Evolutionary conservation across 75 land plant genomes (phyloP), one percentile per base, ranked within the genome.

Genomic region (Picea sitchensis): DNA sequence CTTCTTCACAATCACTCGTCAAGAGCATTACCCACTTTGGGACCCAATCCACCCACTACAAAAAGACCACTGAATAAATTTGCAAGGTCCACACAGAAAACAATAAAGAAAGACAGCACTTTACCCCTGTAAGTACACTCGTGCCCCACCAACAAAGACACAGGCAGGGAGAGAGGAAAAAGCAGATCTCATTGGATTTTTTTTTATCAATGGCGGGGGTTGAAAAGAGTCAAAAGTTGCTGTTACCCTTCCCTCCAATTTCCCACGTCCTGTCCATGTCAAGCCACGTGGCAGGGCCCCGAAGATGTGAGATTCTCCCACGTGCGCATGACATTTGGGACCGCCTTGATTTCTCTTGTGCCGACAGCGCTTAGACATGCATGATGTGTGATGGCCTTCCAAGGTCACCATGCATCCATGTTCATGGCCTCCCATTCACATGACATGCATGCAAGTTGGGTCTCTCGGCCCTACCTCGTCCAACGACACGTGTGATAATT

Each of bases 211-310:
- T 41, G 20, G 8, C 54, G 9, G 11, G 54, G n/a, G 9, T 71
- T 41, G 20, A 20, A 71, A 71, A 32, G 54, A 47, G 54, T 47
- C 54, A 47, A 7, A 47, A 47, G 9, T 47, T 7, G 54, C 54
- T 47, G 54, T 47, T 47, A 47, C 54, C 54, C 7, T 41, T 71
- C 73, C 73, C 73, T 71, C 73, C 54, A 71, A 41, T 41, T 71
- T 71, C 73, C 73, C 69, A 65, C 69, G 69, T 32, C 69, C 17
- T 65, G 69, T 65, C 69, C 69, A n/a, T 71, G 21, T 15, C 20
- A 20, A 71, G 73, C 34, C 73, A 71, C 73, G 73, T 71, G 73
- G 73, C 73, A 71, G 18, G 20, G 44, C 36, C 44, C 54, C 12
- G 8, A 41, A 41, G 51, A 41, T n/a, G 23, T 47, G 41, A 71